Evolutionary conservation across 164 flowering plant genomes (phyloP).

Genomic region (Malania oleifera): DNA sequence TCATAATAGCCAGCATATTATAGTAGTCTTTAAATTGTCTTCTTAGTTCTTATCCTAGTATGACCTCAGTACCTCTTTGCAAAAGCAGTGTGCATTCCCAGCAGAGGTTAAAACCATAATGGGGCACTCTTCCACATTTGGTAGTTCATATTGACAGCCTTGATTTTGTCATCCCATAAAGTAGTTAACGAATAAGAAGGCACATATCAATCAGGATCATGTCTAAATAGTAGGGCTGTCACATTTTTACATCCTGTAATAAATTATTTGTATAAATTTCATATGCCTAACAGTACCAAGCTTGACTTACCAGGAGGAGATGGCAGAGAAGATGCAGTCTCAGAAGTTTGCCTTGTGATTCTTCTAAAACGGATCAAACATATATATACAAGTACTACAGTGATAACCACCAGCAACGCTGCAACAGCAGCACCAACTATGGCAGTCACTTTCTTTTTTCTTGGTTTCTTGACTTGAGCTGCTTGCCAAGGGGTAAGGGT

Average conservation of each 20-base stretch:
- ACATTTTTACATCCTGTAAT: background rate
- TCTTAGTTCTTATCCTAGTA: too few species aligned
- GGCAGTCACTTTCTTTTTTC: slow-evolving; percentile 27
- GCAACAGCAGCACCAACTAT: slow-evolving; percentile 34
- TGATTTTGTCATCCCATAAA: too few species aligned
- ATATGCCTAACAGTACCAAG: background rate
- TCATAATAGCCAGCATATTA: too few species aligned
- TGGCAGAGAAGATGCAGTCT: slow-evolving; percentile 36
- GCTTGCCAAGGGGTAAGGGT: slow-evolving; percentile 30
- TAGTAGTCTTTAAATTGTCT: too few species aligned
- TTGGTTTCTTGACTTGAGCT: slow-evolving; percentile 22
- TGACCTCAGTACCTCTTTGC: too few species aligned
- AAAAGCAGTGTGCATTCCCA: too few species aligned
- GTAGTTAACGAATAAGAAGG: too few species aligned
- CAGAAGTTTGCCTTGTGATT: slow-evolving; percentile 29
- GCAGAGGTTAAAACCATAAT: too few species aligned
- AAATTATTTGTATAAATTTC: background rate
- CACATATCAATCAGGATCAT: too few species aligned
- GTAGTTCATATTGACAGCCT: too few species aligned
- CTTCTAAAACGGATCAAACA: slow-evolving; percentile 39
- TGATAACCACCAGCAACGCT: slow-evolving; percentile 29
- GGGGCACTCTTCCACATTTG: too few species aligned
- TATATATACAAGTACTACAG: slow-evolving; percentile 28
- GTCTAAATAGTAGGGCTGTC: too few species aligned
- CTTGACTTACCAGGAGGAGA: slow-evolving; percentile 31